phyloP scores from a whole-genome alignment of 2,329 filamentous ascomycete genomes.

The Sporothrix protearum region DNA sequence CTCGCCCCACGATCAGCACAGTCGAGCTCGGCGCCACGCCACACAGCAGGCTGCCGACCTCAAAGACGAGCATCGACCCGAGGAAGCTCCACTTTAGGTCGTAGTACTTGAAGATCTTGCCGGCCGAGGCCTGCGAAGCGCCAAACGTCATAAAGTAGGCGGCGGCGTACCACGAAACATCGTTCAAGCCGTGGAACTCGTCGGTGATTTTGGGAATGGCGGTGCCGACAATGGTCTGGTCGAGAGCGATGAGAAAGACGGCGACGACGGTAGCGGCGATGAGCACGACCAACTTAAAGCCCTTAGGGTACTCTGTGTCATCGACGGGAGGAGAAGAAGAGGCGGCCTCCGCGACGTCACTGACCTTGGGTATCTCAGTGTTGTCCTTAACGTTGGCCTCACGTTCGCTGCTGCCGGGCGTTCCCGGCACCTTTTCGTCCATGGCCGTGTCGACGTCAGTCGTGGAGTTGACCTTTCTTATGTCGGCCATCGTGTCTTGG shows the following conservation, averaged over 20 bases:
- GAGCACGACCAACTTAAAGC: background rate
- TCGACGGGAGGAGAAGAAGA: background rate
- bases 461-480: conserved; percentile 2
- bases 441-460: background rate
- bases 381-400: background rate
- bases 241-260: background rate
- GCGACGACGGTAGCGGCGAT: background rate
- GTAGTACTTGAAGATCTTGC: conserved; percentile 18
- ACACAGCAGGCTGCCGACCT: conserved; percentile 11
- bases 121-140: background rate
- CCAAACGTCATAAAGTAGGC: conserved; percentile 19
- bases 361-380: background rate
- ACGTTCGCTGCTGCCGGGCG: background rate
- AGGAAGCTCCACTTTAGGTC: background rate
- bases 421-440: background rate
- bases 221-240: conserved; percentile 20
- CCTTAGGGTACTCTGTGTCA: background rate
- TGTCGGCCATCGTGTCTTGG: background rate
- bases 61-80: background rate
- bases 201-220: conserved; percentile 20
- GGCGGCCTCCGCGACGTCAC: background rate
- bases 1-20: background rate
- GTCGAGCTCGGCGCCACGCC: conserved; percentile 1
- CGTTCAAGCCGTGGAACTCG: conserved; percentile 18
- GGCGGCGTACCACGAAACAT: conserved; percentile 17